Percentiles rank a stretch among this genome's conserved stretches.
phyloP scores from a whole-genome alignment of 148 eudicot genomes.

The Silene uniflora region DNA sequence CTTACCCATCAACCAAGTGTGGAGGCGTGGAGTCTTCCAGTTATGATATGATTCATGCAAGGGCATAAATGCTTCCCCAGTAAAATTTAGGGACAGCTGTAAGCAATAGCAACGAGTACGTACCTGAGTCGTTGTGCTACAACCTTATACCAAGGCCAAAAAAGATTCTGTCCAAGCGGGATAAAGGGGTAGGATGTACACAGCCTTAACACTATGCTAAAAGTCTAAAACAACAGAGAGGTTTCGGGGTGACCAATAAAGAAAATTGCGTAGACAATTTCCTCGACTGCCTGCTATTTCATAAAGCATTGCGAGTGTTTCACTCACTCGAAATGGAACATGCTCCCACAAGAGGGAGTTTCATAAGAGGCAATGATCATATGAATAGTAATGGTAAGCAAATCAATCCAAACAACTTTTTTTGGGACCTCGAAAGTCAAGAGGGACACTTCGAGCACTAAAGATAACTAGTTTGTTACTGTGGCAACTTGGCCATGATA shows the following conservation, averaged over 20 bases:
- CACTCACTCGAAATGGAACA: too few species aligned
- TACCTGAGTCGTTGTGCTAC: neutral
- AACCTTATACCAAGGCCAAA: neutral
- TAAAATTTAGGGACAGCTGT: neutral
- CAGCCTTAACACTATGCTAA: too few species aligned
- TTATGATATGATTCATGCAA: neutral
- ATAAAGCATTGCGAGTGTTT: too few species aligned
- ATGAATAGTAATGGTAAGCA: neutral
- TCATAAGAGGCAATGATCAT: neutral
- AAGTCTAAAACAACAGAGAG: too few species aligned
- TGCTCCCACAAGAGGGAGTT: neutral
- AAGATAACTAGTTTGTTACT: neutral
- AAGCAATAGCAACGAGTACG: neutral
- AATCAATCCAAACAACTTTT: neutral
- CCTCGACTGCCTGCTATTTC: too few species aligned
- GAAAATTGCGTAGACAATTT: too few species aligned
- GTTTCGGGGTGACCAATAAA: too few species aligned
- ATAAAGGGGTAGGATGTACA: too few species aligned
- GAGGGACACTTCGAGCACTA: neutral
- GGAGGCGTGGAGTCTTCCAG: neutral
- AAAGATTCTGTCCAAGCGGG: too few species aligned
- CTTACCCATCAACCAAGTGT: conserved; percentile 3
- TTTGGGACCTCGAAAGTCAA: neutral
- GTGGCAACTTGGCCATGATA: neutral
- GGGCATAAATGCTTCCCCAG: neutral